phyloP scores from a whole-genome alignment of 768 basidiomycete species.

The Plicaturopsis crispa region DNA sequence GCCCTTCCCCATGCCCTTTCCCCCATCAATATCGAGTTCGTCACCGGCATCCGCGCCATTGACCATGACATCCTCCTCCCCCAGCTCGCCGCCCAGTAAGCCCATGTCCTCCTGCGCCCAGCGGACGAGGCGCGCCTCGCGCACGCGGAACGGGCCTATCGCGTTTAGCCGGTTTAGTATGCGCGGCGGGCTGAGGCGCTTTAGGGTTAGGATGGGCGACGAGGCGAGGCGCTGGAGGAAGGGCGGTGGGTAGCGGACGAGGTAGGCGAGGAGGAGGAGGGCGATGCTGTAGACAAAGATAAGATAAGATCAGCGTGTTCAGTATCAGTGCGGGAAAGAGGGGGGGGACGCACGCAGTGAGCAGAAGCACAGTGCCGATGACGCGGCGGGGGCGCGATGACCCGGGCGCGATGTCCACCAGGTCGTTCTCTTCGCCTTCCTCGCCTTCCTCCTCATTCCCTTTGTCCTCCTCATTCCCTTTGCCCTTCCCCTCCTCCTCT shows the following conservation, averaged over 20 bases:
- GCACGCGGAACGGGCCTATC: conserved; percentile 32
- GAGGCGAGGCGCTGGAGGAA: conserved; percentile 11
- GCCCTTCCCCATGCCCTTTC: no score
- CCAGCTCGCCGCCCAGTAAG: conserved; percentile 20
- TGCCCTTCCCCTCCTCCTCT: no score
- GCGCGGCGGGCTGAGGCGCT: conserved; percentile 14
- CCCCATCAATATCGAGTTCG: conserved; percentile 19
- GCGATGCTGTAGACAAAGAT: conserved; percentile 4
- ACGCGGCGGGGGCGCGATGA: no score
- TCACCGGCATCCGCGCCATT: conserved; percentile 26
- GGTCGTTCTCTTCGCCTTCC: no score
- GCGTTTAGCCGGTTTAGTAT: no score
- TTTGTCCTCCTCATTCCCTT: no score
- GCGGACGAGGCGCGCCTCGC: conserved; percentile 32
- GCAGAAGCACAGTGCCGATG: no score
- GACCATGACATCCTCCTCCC: conserved; percentile 38
- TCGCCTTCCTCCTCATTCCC: no score
- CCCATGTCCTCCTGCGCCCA: conserved; percentile 44
- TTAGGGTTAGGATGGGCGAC: conserved; percentile 11
- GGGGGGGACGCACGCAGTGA: no score
- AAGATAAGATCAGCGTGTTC: neutral
- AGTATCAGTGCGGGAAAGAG: neutral
- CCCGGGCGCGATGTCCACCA: no score
- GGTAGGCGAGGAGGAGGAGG: conserved; percentile 13
- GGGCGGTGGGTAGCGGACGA: conserved; percentile 15